A percentile compares a stretch with the other conserved stretches of the same genome.
Conservation (phyloP, 2,329 filamentous ascomycete species). For the Aureobasidium sp. region DNA sequence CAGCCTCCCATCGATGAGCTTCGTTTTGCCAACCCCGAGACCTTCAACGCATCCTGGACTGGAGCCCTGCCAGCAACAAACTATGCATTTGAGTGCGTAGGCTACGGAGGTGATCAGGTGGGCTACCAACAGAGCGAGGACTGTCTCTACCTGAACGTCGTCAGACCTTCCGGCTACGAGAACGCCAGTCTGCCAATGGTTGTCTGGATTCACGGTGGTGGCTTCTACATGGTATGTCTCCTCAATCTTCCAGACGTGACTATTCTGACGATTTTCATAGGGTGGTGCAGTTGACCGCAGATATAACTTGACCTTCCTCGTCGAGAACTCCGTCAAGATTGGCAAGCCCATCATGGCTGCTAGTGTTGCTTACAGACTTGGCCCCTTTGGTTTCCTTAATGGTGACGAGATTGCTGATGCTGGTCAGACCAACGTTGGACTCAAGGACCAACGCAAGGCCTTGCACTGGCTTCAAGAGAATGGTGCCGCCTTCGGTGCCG, state of each 20-base stretch:
- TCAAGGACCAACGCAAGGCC: slow-evolving; percentile 37
- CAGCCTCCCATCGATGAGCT: slow-evolving; percentile 21
- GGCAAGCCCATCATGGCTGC: slow-evolving; percentile 49
- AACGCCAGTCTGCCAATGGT: slow-evolving; percentile 44
- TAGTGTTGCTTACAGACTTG: slow-evolving; percentile 53
- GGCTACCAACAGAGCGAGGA: slow-evolving; percentile 38
- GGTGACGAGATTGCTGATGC: slow-evolving; percentile 45
- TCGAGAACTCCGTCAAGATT: slow-evolving; percentile 37
- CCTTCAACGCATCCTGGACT: slow-evolving; percentile 25
- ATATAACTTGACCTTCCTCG: slow-evolving; percentile 56
- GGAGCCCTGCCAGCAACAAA: slow-evolving; percentile 29
- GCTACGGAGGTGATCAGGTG: slow-evolving; percentile 23
- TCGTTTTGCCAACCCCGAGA: slow-evolving; percentile 19
- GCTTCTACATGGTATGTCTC: background rate
- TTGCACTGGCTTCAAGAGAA: slow-evolving; percentile 38
- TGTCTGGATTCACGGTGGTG: slow-evolving; percentile 49
- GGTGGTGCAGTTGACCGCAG: slow-evolving; percentile 46
- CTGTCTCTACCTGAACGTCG: slow-evolving; percentile 52
- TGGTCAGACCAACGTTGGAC: slow-evolving; percentile 44
- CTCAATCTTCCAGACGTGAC: background rate
- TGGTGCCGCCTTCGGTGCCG: slow-evolving; percentile 34
- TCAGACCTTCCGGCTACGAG: slow-evolving; percentile 44
- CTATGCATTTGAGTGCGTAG: slow-evolving; percentile 31
- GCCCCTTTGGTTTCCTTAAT: slow-evolving; percentile 61
- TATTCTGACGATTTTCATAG: slow-evolving; percentile 10